These are phyloP conservation scores for Luffa aegyptiaca DNA, from an alignment of 306 rosid genomes.

Conservation along the genomic window DNA sequence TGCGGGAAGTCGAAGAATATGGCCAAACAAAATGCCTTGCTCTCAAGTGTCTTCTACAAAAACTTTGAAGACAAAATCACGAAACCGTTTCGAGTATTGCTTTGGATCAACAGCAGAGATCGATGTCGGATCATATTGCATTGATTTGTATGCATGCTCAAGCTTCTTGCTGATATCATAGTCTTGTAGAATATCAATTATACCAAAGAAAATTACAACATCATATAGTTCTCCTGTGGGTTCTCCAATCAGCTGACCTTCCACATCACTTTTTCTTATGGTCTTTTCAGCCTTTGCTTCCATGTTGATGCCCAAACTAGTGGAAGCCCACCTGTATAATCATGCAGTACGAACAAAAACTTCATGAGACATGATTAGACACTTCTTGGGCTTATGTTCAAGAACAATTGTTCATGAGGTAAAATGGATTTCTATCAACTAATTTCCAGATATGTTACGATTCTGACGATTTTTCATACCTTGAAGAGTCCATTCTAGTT, in stretches of 20 bases:
- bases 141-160: constrained; percentile 91
- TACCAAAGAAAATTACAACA: constrained; percentile 60
- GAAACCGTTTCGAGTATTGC: constrained; percentile 84
- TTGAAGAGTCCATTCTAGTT: constrained; percentile 8
- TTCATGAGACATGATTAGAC: background rate
- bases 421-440: background rate
- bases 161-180: constrained; percentile 91
- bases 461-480: background rate
- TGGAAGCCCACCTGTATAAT: constrained; percentile 44
- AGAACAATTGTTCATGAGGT: background rate
- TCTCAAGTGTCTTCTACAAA: constrained; percentile 67
- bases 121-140: constrained; percentile 77
- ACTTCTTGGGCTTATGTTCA: background rate
- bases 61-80: constrained; percentile 81
- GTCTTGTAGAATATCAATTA: constrained; percentile 93
- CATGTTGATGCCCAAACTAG: constrained; percentile 69
- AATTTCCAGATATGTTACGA: background rate
- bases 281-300: constrained; percentile 70
- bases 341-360: background rate
- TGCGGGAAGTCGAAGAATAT: background rate
- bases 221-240: constrained; percentile 71
- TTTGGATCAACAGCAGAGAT: constrained; percentile 98
- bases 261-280: constrained; percentile 33
- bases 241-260: constrained; percentile 69
- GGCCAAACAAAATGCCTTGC: background rate